Percentiles rank a stretch among this genome's conserved stretches.
Evolutionary conservation across 345 rosid genomes (phyloP).

Genomic region (Gossypium rotundifolium): DNA sequence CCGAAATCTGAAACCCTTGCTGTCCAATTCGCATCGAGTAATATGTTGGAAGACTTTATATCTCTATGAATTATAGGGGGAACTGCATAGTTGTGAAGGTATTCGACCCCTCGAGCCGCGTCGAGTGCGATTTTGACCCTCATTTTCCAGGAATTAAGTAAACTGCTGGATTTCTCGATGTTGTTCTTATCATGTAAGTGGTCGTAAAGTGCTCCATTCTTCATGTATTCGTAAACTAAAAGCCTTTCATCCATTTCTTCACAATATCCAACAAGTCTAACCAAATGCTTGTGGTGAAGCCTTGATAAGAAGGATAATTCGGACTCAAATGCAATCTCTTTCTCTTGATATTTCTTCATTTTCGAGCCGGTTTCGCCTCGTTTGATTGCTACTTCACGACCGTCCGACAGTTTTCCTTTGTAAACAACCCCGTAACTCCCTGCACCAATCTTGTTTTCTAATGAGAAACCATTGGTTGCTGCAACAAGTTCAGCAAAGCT

Average conservation of each 20-base stretch:
- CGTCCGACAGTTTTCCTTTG: constrained; percentile 63
- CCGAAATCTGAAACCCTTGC: constrained; percentile 93
- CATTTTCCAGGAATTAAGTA: constrained; percentile 80
- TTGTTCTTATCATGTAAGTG: constrained; percentile 66
- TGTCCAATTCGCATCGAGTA: constrained; percentile 65
- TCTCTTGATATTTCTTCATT: constrained; percentile 74
- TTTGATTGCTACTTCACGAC: constrained; percentile 88
- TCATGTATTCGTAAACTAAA: constrained; percentile 85
- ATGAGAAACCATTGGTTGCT: constrained; percentile 70
- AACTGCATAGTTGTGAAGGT: constrained; percentile 78
- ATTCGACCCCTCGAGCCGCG: constrained; percentile 84
- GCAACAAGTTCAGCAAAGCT: constrained; percentile 56
- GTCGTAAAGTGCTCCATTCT: constrained; percentile 78
- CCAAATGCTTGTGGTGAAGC: constrained; percentile 88
- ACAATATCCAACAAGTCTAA: constrained; percentile 84
- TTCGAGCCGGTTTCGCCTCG: constrained; percentile 68
- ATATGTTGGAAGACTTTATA: constrained; percentile 78
- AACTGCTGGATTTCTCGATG: constrained; percentile 47
- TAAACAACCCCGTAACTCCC: constrained; percentile 92
- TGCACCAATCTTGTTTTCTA: constrained; percentile 75
- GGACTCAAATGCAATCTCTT: constrained; percentile 91
- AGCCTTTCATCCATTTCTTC: constrained; percentile 80
- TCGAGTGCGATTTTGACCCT: constrained; percentile 78
- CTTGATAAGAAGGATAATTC: constrained; percentile 80
- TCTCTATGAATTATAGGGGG: constrained; percentile 86